These are phyloP conservation scores for Clavariopsis aquatica DNA, from an alignment of 495 filamentous ascomycete species.

Conservation along the genomic window DNA sequence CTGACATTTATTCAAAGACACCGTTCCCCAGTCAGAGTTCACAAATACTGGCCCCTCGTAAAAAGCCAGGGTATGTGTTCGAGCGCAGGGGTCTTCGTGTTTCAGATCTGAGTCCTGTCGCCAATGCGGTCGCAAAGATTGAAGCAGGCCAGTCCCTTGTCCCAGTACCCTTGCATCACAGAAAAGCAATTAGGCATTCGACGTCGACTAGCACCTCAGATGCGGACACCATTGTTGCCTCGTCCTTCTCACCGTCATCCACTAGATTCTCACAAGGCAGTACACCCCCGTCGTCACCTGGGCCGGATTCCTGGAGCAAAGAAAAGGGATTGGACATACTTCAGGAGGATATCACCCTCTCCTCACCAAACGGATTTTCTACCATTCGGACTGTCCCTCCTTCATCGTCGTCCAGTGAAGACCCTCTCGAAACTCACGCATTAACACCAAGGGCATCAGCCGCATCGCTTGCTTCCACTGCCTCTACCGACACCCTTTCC, in stretches of 20 bases:
- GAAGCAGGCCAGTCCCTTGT: slow-evolving; percentile 36
- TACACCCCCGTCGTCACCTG: slow-evolving; percentile 37
- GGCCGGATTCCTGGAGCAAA: slow-evolving; percentile 7
- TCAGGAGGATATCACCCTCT: slow-evolving; percentile 12
- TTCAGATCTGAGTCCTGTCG: slow-evolving; percentile 35
- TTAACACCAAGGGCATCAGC: slow-evolving; percentile 39
- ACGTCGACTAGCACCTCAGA: slow-evolving; percentile 39
- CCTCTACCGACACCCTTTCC: slow-evolving; percentile 34
- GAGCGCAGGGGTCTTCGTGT: slow-evolving; percentile 37
- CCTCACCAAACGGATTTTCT: slow-evolving; percentile 7
- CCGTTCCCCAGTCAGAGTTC: slow-evolving; percentile 44
- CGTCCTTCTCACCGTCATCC: slow-evolving; percentile 32
- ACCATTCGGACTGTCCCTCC: slow-evolving; percentile 41
- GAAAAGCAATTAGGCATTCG: slow-evolving; percentile 34
- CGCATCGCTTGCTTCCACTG: slow-evolving; percentile 40
- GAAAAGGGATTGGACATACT: slow-evolving; percentile 33
- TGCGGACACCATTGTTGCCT: slow-evolving; percentile 35
- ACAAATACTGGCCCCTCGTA: slow-evolving; percentile 41
- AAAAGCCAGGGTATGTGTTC: slow-evolving; percentile 34
- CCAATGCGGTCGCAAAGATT: slow-evolving; percentile 38
- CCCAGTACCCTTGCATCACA: slow-evolving; percentile 39
- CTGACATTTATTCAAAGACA: slow-evolving; percentile 40
- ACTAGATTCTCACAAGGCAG: slow-evolving; percentile 39
- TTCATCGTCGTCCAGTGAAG: slow-evolving; percentile 26
- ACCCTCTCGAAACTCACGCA: slow-evolving; percentile 29